A percentile compares a stretch with the other conserved stretches of the same genome.
These are phyloP conservation scores for Avena atlantica DNA, from an alignment of 176 grass and related monocot genomes.

Conservation along the genomic window DNA sequence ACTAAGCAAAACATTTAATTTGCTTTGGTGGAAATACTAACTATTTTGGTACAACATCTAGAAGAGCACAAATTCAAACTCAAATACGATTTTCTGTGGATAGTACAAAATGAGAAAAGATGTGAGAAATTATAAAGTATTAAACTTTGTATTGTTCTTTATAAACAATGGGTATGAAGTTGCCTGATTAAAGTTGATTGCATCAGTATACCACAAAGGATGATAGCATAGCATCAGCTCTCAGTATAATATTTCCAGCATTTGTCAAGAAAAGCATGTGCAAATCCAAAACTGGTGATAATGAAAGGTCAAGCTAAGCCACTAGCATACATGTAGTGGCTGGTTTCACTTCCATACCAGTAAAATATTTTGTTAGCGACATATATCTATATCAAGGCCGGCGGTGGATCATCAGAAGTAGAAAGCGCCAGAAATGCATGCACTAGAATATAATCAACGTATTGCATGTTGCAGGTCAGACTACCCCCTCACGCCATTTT, in stretches of 20 bases:
- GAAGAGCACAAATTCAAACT: not conserved
- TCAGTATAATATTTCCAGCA: not conserved
- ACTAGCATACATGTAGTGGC: not conserved
- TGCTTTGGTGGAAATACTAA: not conserved
- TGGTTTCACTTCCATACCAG: not conserved
- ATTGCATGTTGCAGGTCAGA: not conserved
- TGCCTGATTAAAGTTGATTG: not conserved
- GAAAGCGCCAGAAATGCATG: not conserved
- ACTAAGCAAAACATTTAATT: not conserved
- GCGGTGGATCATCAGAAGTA: not conserved
- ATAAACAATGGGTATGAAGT: not conserved
- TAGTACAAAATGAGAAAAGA: not conserved
- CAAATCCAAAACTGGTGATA: not conserved
- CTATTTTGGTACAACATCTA: not conserved
- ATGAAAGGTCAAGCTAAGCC: not conserved
- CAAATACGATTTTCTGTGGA: not conserved
- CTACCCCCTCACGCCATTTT: slow-evolving; percentile 12
- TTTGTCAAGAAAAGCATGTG: not conserved
- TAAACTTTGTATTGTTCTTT: not conserved
- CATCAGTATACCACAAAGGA: not conserved
- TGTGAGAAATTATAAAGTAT: not conserved
- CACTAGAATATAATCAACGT: not conserved
- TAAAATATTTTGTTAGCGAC: not conserved
- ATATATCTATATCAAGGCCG: not conserved
- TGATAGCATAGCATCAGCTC: not conserved